A percentile compares a stretch with the other conserved stretches of the same genome.
Evolutionary conservation across 805 yeast genomes (phyloP).

Genomic region (Candida bentonensis): DNA sequence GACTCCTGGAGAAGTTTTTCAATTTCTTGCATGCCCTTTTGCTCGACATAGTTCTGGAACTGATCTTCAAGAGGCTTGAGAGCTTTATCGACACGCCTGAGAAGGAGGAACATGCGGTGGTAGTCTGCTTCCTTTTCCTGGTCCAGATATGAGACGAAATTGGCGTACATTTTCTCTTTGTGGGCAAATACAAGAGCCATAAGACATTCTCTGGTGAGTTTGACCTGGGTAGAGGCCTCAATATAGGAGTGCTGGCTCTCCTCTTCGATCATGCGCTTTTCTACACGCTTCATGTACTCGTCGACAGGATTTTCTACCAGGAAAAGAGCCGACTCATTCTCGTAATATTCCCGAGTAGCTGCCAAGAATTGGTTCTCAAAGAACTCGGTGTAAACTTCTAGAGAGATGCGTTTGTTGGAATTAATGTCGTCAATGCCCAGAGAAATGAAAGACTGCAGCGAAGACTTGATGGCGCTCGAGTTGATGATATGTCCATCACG

Average conservation of each 20-base stretch:
- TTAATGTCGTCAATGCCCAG: slow-evolving; percentile 87
- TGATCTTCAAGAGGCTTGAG: slow-evolving; percentile 62
- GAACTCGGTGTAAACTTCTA: slow-evolving; percentile 63
- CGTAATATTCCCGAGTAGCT: slow-evolving; percentile 41
- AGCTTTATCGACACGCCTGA: slow-evolving; percentile 67
- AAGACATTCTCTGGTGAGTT: slow-evolving; percentile 64
- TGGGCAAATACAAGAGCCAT: slow-evolving; percentile 66
- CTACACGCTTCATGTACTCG: slow-evolving; percentile 81
- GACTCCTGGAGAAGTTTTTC: slow-evolving; percentile 35
- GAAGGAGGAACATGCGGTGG: slow-evolving; percentile 58
- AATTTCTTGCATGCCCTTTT: slow-evolving; percentile 46
- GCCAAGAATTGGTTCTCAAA: slow-evolving; percentile 68
- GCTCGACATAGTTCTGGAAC: slow-evolving; percentile 59
- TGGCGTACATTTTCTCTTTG: slow-evolving; percentile 59
- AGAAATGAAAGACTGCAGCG: slow-evolving; percentile 75
- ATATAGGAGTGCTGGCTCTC: slow-evolving; percentile 63
- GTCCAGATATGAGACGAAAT: slow-evolving; percentile 61
- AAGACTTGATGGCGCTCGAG: slow-evolving; percentile 48
- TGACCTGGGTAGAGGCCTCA: slow-evolving; percentile 73
- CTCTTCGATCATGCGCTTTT: slow-evolving; percentile 71
- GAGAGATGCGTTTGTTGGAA: slow-evolving; percentile 68
- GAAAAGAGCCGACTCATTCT: slow-evolving; percentile 51
- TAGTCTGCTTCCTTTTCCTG: slow-evolving; percentile 60
- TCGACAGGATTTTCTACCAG: slow-evolving; percentile 67
- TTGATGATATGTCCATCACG: slow-evolving; percentile 67